Percentiles rank a stretch among this genome's conserved stretches.
These are phyloP conservation scores for Endocladia muricata DNA, from an alignment of 31 red algal genomes.

Conservation along the genomic window DNA sequence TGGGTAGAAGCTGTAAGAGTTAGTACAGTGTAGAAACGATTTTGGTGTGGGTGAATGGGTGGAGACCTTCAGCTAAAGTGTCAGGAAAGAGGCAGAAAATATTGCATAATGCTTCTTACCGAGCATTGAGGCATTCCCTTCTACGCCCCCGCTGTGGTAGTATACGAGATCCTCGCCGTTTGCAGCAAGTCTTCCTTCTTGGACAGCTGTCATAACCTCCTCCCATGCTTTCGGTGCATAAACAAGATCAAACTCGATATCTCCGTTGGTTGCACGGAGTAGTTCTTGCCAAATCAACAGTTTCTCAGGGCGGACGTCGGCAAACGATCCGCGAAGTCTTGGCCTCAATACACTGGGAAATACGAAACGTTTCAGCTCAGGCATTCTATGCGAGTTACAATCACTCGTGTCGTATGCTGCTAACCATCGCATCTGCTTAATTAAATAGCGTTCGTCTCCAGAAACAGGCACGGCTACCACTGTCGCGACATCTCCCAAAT, in stretches of 20 bases:
- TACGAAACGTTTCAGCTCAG: constrained; percentile 7
- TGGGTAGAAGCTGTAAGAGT: too few relatives aligned
- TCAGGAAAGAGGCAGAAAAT: background rate
- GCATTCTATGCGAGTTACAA: background rate
- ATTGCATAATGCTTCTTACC: constrained; percentile 30
- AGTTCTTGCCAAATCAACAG: constrained; percentile 63
- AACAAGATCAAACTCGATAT: constrained; percentile 72
- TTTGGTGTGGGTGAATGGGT: background rate
- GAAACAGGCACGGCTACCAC: constrained; percentile 74
- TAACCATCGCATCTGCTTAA: constrained; percentile 70
- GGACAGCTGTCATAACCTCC: constrained; percentile 62
- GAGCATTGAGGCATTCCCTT: constrained; percentile 79
- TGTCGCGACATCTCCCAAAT: constrained; percentile 27
- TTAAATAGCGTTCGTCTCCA: constrained; percentile 59
- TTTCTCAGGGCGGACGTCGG: constrained; percentile 48
- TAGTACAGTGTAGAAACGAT: too few relatives aligned
- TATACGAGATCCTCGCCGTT: constrained; percentile 67
- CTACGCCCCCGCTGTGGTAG: constrained; percentile 72
- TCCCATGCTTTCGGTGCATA: constrained; percentile 82
- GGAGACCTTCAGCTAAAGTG: background rate
- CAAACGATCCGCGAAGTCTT: constrained; percentile 48
- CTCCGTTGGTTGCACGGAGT: constrained; percentile 23
- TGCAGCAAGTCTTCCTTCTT: constrained; percentile 33
- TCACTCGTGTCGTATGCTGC: background rate
- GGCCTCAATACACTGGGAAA: constrained; percentile 58